Percentiles rank a stretch among this genome's conserved stretches.
These are phyloP conservation scores for Bombardia bombarda DNA, from an alignment of 495 filamentous ascomycete genomes.

Conservation along the genomic window DNA sequence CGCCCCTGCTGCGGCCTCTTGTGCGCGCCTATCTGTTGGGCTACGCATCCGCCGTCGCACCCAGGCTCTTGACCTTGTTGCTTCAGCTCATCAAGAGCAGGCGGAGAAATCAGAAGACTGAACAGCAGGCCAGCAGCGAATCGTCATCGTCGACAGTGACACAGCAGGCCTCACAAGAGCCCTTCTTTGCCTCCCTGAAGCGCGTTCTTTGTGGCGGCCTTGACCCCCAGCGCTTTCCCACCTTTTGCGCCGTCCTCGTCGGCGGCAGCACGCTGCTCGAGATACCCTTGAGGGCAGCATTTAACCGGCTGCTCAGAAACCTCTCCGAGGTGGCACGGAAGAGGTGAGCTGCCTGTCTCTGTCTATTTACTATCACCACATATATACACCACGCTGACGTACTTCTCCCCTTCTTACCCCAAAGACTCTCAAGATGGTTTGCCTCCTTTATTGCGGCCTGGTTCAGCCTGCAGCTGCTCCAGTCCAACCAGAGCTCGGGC, in stretches of 20 bases:
- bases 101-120: constrained; percentile 34
- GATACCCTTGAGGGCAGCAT: constrained; percentile 20
- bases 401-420: constrained; percentile 1
- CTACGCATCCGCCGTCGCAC: constrained; percentile 62
- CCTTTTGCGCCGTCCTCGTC: constrained; percentile 70
- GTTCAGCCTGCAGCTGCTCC: constrained; percentile 39
- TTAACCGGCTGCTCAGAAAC: constrained; percentile 14
- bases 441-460: constrained; percentile 44
- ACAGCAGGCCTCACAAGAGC: constrained; percentile 10
- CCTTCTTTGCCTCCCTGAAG: constrained; percentile 31
- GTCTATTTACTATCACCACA: neutral
- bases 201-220: constrained; percentile 39
- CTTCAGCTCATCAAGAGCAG: constrained; percentile 31
- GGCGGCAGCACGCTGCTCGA: constrained; percentile 73
- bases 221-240: constrained; percentile 59
- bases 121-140: constrained; percentile 2
- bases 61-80: constrained; percentile 53
- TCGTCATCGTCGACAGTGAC: no score
- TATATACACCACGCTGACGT: neutral
- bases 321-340: constrained; percentile 21
- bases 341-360: constrained; percentile 19
- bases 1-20: constrained; percentile 47
- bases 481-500: constrained; percentile 34
- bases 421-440: constrained; percentile 38
- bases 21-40: constrained; percentile 68